Evolutionary conservation across 345 rosid species (phyloP).

Genomic region (Salix suchowensis): DNA sequence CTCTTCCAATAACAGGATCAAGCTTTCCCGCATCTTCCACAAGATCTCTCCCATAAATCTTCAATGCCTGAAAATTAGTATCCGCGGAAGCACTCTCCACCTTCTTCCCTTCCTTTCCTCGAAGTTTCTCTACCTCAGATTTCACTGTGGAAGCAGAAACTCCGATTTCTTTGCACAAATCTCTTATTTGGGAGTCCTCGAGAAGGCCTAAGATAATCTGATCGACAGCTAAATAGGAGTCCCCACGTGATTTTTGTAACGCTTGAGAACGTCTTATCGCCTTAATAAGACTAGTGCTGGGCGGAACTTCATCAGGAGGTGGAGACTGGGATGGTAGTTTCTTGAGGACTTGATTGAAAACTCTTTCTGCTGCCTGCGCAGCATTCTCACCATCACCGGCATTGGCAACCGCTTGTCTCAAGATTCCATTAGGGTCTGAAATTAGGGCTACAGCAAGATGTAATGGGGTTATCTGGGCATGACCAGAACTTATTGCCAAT

Average conservation of each 20-base stretch:
- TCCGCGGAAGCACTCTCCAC: constrained; percentile 91
- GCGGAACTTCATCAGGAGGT: constrained; percentile 68
- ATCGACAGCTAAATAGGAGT: constrained; percentile 76
- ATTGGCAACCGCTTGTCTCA: constrained; percentile 55
- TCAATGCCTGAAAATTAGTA: constrained; percentile 67
- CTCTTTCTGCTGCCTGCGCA: constrained; percentile 56
- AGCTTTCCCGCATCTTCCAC: constrained; percentile 93
- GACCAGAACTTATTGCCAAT: constrained; percentile 55
- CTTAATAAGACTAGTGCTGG: constrained; percentile 65
- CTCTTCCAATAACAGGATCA: constrained; percentile 88
- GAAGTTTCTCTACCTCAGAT: constrained; percentile 77
- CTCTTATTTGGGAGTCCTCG: constrained; percentile 78
- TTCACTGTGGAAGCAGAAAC: constrained; percentile 46
- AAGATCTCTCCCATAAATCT: constrained; percentile 85
- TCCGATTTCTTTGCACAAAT: constrained; percentile 67
- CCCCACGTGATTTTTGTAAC: constrained; percentile 55
- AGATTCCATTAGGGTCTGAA: constrained; percentile 66
- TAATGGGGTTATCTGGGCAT: constrained; percentile 80
- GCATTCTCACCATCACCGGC: constrained; percentile 60
- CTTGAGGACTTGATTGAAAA: constrained; percentile 62
- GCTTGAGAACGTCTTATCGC: constrained; percentile 73
- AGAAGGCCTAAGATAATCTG: constrained; percentile 70
- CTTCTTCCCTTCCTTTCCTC: constrained; percentile 82
- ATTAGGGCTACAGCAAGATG: constrained; percentile 68
- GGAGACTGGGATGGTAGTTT: constrained; percentile 81